Evolutionary conservation across 306 rosid genomes (phyloP), one percentile per base, ranked within the genome.

Genomic region (Gastrolobium bilobum): DNA sequence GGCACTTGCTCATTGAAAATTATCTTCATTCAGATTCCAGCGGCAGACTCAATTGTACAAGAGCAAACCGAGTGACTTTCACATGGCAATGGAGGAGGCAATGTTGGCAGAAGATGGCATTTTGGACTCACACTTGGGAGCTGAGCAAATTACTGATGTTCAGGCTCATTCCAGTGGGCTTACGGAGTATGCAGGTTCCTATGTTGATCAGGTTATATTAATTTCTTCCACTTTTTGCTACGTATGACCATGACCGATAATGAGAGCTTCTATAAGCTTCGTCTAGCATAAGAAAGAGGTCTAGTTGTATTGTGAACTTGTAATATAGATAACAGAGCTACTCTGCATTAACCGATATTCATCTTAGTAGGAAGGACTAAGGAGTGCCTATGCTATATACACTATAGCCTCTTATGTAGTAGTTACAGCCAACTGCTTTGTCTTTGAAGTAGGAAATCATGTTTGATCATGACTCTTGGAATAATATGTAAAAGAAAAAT

Each of bases 1-100:
- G 51, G 20, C 66, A 52, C 52, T 61, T 58, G 13, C 80, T 67
- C 11, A 9, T 56, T 78, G 14, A 39, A 56, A 48, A 47, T 79
- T 13, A 48, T 56, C 47, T 15, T 46, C 68, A 52, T 81, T 82
- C 83, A 94, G 99, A 79, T 94, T 89, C 73, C 91, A 84, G 81
- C 90, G 91, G 84, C 97, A 91, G 97, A 89, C 89, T 51, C 93
- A 72, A 76, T 63, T 91, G 85, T 84, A 83, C 87, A 94, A 84
- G 92, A 88, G 92, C 81, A 91, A 83, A 68, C 87, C 68, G 2
- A 87, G 89, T 68, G 97, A 92, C 15, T 90, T 94, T 84, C 92
- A 86, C 33, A 68, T 71, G 88, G 99, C 99, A 48, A 63, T 94
- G 33, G 99, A 94, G 84, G 99, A 94, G 87, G 99, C 97, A 2